Evolutionary conservation across 495 filamentous ascomycete species (phyloP).

Genomic region (Trichodelitschia bisporula): DNA sequence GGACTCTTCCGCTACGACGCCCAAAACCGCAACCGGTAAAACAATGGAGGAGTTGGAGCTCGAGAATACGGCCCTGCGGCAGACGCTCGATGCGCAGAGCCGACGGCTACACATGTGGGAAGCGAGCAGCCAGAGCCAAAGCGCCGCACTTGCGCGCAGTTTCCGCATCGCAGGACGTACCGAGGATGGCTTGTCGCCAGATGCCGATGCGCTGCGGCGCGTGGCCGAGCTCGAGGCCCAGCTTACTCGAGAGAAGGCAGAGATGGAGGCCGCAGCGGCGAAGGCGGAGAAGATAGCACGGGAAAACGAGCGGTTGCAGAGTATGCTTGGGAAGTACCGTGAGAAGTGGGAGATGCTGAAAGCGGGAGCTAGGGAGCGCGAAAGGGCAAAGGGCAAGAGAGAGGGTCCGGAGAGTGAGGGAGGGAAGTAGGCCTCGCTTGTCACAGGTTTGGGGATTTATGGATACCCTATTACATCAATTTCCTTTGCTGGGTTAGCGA

Average conservation of each 20-base stretch:
- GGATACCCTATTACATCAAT: too few species aligned
- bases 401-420: too few species aligned
- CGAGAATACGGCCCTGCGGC: slow-evolving; percentile 54
- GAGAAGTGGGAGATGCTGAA: slow-evolving; percentile 72
- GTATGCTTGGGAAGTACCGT: slow-evolving; percentile 40
- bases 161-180: slow-evolving; percentile 23
- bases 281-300: slow-evolving; percentile 21
- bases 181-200: slow-evolving; percentile 5
- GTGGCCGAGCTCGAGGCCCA: slow-evolving; percentile 31
- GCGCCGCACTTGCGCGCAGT: slow-evolving; percentile 53
- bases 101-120: slow-evolving; percentile 68
- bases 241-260: slow-evolving; percentile 21
- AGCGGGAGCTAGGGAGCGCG: slow-evolving; percentile 42
- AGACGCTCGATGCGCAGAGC: slow-evolving; percentile 51
- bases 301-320: slow-evolving; percentile 45
- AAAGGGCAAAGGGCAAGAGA: too few species aligned
- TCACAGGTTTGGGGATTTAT: too few species aligned
- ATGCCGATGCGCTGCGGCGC: slow-evolving; percentile 7
- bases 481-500: too few species aligned
- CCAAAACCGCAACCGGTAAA: slow-evolving; percentile 14
- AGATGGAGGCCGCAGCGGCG: slow-evolving; percentile 25
- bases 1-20: neutral
- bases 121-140: slow-evolving; percentile 55
- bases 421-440: too few species aligned
- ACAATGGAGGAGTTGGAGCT: slow-evolving; percentile 60